These are phyloP conservation scores for Solanum chmielewskii DNA, from an alignment of 257 asterid genomes.

Conservation along the genomic window DNA sequence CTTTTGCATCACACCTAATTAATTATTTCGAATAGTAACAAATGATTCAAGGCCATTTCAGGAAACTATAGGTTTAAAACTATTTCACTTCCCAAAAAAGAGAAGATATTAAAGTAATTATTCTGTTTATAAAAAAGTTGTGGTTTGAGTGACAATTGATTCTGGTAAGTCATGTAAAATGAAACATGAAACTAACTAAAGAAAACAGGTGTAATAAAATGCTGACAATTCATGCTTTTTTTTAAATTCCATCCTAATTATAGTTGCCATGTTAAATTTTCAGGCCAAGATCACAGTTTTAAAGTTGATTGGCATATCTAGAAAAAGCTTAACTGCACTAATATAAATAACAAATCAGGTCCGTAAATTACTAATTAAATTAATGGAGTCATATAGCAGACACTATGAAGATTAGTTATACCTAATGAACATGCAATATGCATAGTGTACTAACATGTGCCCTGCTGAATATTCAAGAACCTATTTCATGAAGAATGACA, in stretches of 20 bases:
- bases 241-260: neutral
- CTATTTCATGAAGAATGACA: neutral
- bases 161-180: neutral
- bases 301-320: neutral
- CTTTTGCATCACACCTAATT: too few relatives aligned
- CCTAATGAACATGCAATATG: neutral
- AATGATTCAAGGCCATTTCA: neutral
- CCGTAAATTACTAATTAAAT: neutral
- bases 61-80: neutral
- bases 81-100: neutral
- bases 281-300: neutral
- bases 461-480: neutral
- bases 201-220: neutral
- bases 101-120: neutral
- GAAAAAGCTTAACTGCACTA: neutral
- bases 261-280: neutral
- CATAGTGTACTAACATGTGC: neutral
- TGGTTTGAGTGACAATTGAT: neutral
- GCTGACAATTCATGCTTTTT: neutral
- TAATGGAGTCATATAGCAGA: neutral
- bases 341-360: neutral
- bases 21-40: neutral
- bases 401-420: neutral
- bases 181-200: neutral
- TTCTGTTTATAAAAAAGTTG: neutral